Percentiles rank a stretch among this genome's conserved stretches.
Conservation (phyloP, 768 basidiomycete genomes). For the Strobilomyces confusus region DNA sequence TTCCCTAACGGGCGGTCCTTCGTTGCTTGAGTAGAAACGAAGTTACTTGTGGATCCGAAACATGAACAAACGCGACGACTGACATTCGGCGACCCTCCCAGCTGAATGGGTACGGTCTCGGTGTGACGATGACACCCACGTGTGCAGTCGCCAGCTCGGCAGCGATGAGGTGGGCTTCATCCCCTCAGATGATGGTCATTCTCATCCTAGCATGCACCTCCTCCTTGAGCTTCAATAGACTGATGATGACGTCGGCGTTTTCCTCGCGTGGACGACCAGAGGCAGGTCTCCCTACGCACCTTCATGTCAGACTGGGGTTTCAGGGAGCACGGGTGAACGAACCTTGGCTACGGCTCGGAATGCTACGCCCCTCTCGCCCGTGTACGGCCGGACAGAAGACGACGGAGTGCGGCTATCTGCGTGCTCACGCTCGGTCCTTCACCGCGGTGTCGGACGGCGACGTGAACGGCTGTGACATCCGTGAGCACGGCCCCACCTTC, state of each 20-base stretch:
- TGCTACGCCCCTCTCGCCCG: slow-evolving; percentile 20
- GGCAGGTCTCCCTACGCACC: slow-evolving; percentile 49
- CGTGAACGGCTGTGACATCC: slow-evolving; percentile 61
- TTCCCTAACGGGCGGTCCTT: slow-evolving; percentile 70
- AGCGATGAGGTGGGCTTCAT: slow-evolving; percentile 50
- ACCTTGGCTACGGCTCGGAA: slow-evolving; percentile 40
- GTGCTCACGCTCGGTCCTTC: slow-evolving; percentile 52
- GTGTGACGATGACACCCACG: slow-evolving; percentile 68
- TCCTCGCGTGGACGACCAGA: slow-evolving; percentile 63
- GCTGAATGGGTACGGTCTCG: slow-evolving; percentile 56
- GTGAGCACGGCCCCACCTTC: slow-evolving; percentile 63
- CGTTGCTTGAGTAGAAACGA: slow-evolving; percentile 38
- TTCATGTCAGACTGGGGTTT: slow-evolving; percentile 6
- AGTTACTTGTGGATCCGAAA: background rate
- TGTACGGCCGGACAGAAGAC: slow-evolving; percentile 36
- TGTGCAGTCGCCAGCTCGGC: slow-evolving; percentile 47
- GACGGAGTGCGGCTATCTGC: slow-evolving; percentile 54
- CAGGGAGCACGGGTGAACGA: background rate
- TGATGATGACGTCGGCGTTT: slow-evolving; percentile 75
- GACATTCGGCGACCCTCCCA: slow-evolving; percentile 71
- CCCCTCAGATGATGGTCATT: slow-evolving; percentile 55
- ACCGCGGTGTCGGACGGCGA: slow-evolving; percentile 35
- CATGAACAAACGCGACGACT: slow-evolving; percentile 17
- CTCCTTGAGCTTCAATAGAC: slow-evolving; percentile 56
- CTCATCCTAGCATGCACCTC: slow-evolving; percentile 38